Evolutionary conservation across 192 early-diverging fungal species (phyloP), one percentile per base, ranked within the genome.

Genomic region (Umbelopsis sp.): DNA sequence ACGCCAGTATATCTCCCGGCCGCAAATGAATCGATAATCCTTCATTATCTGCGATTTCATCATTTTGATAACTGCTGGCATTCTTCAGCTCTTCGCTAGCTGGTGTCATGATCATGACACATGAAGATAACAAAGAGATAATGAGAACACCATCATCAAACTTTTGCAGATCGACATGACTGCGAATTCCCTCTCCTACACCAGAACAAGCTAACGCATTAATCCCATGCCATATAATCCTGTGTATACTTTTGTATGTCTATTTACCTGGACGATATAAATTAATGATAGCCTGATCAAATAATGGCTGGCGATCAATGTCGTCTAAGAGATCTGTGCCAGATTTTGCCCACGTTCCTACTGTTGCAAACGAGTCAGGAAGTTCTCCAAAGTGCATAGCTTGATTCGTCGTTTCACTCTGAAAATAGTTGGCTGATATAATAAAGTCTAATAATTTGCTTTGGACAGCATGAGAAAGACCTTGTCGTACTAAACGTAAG

Each of bases 281-380:
- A 58, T 85, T 85, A 35, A 81, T 68, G 44, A 85, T 85, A 11
- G 80, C 81, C 65, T 85, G 84, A 73, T 85, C 80, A 58, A 85
- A 85, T n/a, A 85, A 50, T 5, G 84, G 84, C 22, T 37, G 8
- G 1, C 84, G 52, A 4, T 61, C 20, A 11, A 77, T 74, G 47
- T 77, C 69, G 45, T 45, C 20, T 0, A 85, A 65, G 49, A 80
- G 71, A 5, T 53, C 22, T 23, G 71, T 52, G 13, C 55, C 12
- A 21, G 46, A 9, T 21, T 37, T 46, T 37, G 68, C 41, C 64
- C 66, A 68, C 8, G 41, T 35, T 4, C 46, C 22, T 6, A 85
- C 25, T 73, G 74, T 76, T 21, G 48, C 67, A 1, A 85, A 70
- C 8, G 76, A 74, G 13, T 15, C 30, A n/a, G 78, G 73, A 7